Base-by-base conservation (phyloP, 192 early-diverging fungal genomes). In the Podila verticillata region DNA sequence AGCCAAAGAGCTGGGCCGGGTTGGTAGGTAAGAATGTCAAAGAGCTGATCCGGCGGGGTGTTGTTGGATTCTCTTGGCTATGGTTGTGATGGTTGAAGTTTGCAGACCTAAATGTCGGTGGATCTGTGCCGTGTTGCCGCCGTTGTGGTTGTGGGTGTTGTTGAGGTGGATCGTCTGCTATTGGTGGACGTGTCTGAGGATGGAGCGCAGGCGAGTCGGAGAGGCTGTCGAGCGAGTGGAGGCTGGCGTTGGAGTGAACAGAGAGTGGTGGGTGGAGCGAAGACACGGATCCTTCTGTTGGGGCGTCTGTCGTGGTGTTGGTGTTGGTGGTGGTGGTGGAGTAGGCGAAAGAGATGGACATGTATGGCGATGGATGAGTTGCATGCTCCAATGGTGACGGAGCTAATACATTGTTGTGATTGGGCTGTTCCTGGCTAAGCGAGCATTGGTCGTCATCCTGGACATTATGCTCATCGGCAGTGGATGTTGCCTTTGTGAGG, bases 211-310 rank as follows among this genome's bases (percentile, higher is more conserved):
- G 65, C n/a, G 19, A n/a, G 36, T 26, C 31, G 44, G 24, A 20
- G 34, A 47, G 49, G 24, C 31, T 58, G 36, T 48, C 47, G 6
- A 32, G 29, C 0, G 58, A 60, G n/a, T 35, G 13, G 56, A 12
- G 48, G 28, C 61, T 51, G 58, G 36, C 13, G 36, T 15, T 62
- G 61, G 30, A 48, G 60, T 70, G 61, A 24, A 44, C 13, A 57
- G 51, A 54, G 10, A 54, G 51, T 6, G 51, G 51, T 19, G 56
- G 24, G 31, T 32, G 48, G 34, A 26, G 35, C 5, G 7, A 69
- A 15, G 15, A 44, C 0, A 30, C 34, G 58, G 35, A 19, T 36
- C 20, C 28, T 66, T 32, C 32, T 17, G 65, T 30, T 48, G 51
- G 28, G 48, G 6, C 13, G n/a, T 49, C 51, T 44, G 48, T 22